These are phyloP conservation scores for Hypoxylon sp. DNA, from an alignment of 2,329 filamentous ascomycete genomes.

Conservation along the genomic window DNA sequence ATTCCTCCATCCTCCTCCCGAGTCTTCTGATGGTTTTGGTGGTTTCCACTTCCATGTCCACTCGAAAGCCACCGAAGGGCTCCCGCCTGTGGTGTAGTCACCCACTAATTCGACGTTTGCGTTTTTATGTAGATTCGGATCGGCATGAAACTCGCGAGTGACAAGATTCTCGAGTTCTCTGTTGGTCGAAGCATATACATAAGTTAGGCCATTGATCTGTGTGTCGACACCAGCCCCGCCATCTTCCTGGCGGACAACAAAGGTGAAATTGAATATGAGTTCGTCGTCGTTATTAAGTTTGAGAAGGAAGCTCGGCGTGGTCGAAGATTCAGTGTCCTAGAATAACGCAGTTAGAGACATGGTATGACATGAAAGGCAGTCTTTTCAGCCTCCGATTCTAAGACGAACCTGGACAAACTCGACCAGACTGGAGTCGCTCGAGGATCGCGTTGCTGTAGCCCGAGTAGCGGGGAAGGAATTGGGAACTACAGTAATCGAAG, in stretches of 20 bases:
- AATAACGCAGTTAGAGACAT: conserved; percentile 41
- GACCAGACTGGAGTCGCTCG: conserved; percentile 80
- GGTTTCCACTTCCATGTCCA: conserved; percentile 99
- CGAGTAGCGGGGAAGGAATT: conserved; percentile 90
- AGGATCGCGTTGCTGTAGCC: conserved; percentile 79
- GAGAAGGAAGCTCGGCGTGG: conserved; percentile 81
- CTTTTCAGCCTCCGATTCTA: conserved; percentile 29
- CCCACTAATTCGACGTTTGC: conserved; percentile 96
- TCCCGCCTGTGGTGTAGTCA: conserved; percentile 88
- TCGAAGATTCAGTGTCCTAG: conserved; percentile 81
- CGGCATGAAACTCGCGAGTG: conserved; percentile 94
- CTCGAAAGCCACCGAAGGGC: conserved; percentile 85
- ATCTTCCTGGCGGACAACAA: conserved; percentile 77
- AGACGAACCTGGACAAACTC: conserved; percentile 90
- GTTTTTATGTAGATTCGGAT: conserved; percentile 98
- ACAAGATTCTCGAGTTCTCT: conserved; percentile 94
- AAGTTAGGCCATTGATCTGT: conserved; percentile 88
- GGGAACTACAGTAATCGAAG: conserved; percentile 82
- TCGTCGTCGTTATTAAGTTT: conserved; percentile 94
- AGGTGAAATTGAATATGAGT: conserved; percentile 92
- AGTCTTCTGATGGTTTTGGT: conserved; percentile 84
- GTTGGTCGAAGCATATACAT: conserved; percentile 87
- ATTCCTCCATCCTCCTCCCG: conserved; percentile 93
- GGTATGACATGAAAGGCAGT: conserved; percentile 31
- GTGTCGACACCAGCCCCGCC: conserved; percentile 75